These are phyloP conservation scores for Hyaloraphidium curvatum DNA, from an alignment of 192 early-diverging fungal genomes.

Conservation along the genomic window DNA sequence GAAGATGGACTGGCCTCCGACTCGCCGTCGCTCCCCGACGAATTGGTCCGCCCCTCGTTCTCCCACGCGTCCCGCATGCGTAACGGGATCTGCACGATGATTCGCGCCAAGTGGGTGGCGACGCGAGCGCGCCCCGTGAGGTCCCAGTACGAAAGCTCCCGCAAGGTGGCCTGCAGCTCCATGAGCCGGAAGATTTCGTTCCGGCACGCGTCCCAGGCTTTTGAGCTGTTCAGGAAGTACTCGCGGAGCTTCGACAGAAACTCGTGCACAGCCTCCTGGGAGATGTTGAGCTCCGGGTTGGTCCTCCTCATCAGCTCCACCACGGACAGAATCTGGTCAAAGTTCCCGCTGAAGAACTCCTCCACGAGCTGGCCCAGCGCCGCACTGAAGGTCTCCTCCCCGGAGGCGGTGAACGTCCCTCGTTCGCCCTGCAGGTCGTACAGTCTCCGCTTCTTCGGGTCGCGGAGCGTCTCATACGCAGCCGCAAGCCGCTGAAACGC, in stretches of 20 bases:
- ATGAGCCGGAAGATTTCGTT: not conserved
- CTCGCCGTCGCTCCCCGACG: too few species aligned
- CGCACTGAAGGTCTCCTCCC: not conserved
- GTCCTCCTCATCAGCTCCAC: not conserved
- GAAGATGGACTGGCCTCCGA: too few species aligned
- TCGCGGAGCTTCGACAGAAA: not conserved
- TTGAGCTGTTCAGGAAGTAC: not conserved
- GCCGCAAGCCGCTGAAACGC: not conserved
- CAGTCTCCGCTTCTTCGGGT: not conserved
- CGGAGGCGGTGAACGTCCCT: not conserved
- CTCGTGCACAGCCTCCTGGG: not conserved
- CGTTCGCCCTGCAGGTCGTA: slow-evolving; percentile 1
- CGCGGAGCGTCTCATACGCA: not conserved
- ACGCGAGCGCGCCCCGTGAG: not conserved
- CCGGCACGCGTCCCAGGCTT: not conserved
- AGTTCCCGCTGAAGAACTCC: not conserved
- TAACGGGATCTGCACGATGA: too few species aligned
- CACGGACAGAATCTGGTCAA: not conserved
- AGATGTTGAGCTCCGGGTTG: not conserved
- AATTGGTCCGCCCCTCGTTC: too few species aligned
- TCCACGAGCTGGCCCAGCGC: not conserved
- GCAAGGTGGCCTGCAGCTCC: not conserved
- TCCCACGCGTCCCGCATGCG: too few species aligned
- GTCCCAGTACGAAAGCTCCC: slow-evolving; percentile 1
- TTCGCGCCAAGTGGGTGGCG: too few species aligned